phyloP scores from a whole-genome alignment of 805 yeast genomes.

The Clavispora asparagi region DNA sequence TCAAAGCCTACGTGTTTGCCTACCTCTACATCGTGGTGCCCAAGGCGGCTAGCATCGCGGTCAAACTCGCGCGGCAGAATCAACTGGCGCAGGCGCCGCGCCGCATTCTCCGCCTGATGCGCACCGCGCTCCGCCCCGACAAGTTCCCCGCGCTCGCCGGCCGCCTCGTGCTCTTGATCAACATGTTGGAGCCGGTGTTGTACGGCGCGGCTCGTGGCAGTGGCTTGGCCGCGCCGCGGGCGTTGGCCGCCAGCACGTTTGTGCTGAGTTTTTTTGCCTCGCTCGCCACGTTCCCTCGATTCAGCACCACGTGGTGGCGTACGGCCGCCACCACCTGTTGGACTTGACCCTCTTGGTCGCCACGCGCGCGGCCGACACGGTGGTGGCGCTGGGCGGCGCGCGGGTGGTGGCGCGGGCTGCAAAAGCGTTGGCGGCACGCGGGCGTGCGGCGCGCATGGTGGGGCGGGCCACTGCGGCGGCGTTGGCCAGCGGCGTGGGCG shows the following conservation, averaged over 20 bases:
- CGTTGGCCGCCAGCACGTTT: conserved; percentile 19
- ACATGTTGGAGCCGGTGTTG: conserved; percentile 24
- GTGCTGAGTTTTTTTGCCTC: conserved; percentile 26
- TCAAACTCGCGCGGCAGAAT: conserved; percentile 3
- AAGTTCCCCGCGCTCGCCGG: conserved; percentile 35
- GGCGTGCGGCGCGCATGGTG: not conserved
- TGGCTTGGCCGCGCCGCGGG: not conserved
- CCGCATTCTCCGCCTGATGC: conserved; percentile 11
- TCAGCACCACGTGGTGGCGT: conserved; percentile 25
- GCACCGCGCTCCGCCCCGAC: conserved; percentile 22
- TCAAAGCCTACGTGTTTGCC: conserved; percentile 29
- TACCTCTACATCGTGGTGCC: conserved; percentile 33
- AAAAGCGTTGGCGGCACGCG: too few species aligned
- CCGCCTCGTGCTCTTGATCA: conserved; percentile 26
- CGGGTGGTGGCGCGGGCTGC: conserved; percentile 18
- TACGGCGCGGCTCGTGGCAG: conserved; percentile 7
- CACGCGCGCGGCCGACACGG: conserved; percentile 33
- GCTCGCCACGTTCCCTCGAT: conserved; percentile 23
- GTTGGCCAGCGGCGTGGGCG: conserved; percentile 15
- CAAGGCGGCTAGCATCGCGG: conserved; percentile 16
- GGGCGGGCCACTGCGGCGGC: conserved; percentile 9
- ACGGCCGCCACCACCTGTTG: conserved; percentile 28
- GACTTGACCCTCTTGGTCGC: conserved; percentile 33
- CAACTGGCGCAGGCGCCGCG: conserved; percentile 9
- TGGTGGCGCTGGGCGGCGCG: not conserved